A percentile compares a stretch with the other conserved stretches of the same genome.
Conservation (phyloP, 169 alveolate species). For the Plasmodium knowlesi region DNA sequence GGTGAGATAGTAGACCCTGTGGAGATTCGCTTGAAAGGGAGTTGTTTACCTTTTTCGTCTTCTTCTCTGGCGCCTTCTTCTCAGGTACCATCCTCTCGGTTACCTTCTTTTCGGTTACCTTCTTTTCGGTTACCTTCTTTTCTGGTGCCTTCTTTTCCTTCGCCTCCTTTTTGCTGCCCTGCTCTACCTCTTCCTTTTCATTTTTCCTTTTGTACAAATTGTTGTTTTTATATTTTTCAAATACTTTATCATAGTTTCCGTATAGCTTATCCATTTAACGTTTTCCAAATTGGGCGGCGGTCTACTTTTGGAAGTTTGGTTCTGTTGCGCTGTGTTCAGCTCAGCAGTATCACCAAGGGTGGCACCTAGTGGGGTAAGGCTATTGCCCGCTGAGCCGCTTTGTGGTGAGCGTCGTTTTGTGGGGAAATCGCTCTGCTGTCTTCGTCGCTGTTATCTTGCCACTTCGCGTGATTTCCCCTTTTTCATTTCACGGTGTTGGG, state of each 20-base stretch:
- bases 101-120: background rate
- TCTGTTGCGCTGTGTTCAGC: background rate
- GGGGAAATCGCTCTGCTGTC: background rate
- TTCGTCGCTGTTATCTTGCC: background rate
- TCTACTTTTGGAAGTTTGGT: background rate
- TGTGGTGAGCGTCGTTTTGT: background rate
- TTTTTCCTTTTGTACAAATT: constrained; percentile 35
- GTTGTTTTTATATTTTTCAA: constrained; percentile 48
- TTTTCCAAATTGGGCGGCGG: background rate
- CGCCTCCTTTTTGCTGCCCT: background rate
- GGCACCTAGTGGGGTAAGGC: background rate
- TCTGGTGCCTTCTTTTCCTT: constrained; percentile 31
- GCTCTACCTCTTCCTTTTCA: constrained; percentile 33
- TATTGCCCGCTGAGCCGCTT: background rate
- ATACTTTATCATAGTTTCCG: constrained; percentile 71
- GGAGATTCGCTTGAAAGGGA: background rate
- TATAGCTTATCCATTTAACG: constrained; percentile 72
- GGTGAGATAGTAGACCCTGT: background rate
- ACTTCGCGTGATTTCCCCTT: background rate
- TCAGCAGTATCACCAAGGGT: background rate
- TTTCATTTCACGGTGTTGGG: background rate
- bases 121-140: background rate
- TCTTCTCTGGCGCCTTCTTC: background rate
- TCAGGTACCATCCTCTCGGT: background rate
- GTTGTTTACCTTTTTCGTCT: background rate